phyloP scores from a whole-genome alignment of 1,139 yeast species.

The Lodderomyces jiufengensis region DNA sequence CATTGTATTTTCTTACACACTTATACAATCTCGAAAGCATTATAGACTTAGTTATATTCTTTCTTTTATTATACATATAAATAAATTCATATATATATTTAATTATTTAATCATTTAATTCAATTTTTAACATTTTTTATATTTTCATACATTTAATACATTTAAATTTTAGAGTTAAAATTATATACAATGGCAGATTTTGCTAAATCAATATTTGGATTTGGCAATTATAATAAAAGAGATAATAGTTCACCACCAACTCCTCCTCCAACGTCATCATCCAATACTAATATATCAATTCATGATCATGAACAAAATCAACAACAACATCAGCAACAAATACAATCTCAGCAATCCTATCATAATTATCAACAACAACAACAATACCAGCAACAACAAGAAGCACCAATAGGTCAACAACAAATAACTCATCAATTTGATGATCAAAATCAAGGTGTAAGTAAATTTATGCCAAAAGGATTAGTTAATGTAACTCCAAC shows the following conservation, averaged over 20 bases:
- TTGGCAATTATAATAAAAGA: constrained; percentile 45
- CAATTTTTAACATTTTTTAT: neutral
- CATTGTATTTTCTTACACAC: too few relatives aligned
- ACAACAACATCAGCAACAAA: constrained; percentile 11
- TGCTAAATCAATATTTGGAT: constrained; percentile 59
- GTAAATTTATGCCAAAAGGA: constrained; percentile 36
- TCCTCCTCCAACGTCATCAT: constrained; percentile 12
- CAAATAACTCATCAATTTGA: constrained; percentile 10
- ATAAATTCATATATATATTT: too few relatives aligned
- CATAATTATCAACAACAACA: constrained; percentile 6
- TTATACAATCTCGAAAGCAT: too few relatives aligned
- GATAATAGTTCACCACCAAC: constrained; percentile 15
- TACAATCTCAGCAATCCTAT: constrained; percentile 4
- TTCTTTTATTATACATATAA: too few relatives aligned
- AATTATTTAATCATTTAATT: neutral
- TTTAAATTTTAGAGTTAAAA: neutral
- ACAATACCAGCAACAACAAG: constrained; percentile 8
- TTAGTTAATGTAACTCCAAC: constrained; percentile 49
- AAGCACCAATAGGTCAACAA: neutral
- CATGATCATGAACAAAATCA: constrained; percentile 5
- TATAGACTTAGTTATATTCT: too few relatives aligned
- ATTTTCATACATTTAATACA: neutral
- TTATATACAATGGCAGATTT: constrained; percentile 54
- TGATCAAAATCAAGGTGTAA: constrained; percentile 10
- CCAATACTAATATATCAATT: constrained; percentile 8